Evolutionary conservation across 2,329 filamentous ascomycete species (phyloP), one percentile per base, ranked within the genome.

Genomic region (Sporothrix pallida): DNA sequence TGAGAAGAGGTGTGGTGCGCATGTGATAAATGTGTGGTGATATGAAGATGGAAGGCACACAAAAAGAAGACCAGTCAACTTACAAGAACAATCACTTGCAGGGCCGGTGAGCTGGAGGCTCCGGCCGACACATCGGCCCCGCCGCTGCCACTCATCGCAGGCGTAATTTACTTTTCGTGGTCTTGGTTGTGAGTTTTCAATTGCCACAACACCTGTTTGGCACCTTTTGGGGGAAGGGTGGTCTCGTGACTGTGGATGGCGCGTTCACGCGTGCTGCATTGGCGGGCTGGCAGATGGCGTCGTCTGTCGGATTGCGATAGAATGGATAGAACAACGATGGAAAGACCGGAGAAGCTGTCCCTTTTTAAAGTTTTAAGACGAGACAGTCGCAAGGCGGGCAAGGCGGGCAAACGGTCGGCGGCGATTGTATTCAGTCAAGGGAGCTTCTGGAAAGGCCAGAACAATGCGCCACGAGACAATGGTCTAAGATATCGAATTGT

Each of bases 31-130:
- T 48, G 37, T 70, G 74, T 71, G 52, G 7, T 26, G 52, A 13
- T 3, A 56, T 12, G 13, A 15, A 15, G 20, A 20, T 6, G 13
- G 37, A 3, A 37, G 31, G 31, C 3, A 37, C 31, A 37, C 31
- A 37, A 63, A 7, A 54, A 70, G 7, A 37, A 69, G 13, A 67
- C 12, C 9, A 70, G 52, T 71, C 73, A 72, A 72, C 91, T 85
- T 84, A 94, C 92, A 84, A 94, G 82, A 74, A 94, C 86, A 83
- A 93, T 93, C 65, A 94, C 90, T 82, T 94, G 91, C 82, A 94
- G 83, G 56, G 89, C 88, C 80, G 89, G 70, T 54, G 74, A 48
- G 54, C 62, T 62, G 26, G 73, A 44, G 2, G 46, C 20, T 37
- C 48, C 71, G 23, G 46, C 74, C n/a, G 74, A 48, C 70, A 71